Percentiles rank a stretch among this genome's conserved stretches.
These are phyloP conservation scores for Hymenotorrendiella dingleyae DNA, from an alignment of 2,329 filamentous ascomycete species.

Conservation along the genomic window DNA sequence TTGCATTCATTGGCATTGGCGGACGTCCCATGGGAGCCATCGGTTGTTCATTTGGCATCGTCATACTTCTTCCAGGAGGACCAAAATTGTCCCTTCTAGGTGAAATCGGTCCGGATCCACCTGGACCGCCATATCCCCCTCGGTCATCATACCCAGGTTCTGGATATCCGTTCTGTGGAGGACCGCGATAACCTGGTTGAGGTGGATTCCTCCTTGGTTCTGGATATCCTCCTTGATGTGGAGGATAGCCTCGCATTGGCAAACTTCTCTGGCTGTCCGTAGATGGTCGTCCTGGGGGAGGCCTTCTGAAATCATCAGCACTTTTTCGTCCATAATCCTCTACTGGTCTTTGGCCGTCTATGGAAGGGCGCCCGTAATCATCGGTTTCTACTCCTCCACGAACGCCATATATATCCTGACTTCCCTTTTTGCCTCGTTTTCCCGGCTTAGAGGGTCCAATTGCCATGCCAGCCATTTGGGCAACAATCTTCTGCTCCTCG, in stretches of 20 bases:
- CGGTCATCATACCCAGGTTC: conserved; percentile 24
- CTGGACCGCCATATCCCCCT: conserved; percentile 20
- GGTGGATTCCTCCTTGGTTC: conserved; percentile 20
- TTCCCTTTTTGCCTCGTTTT: conserved; percentile 23
- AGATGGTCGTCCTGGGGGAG: conserved; percentile 18
- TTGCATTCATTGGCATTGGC: conserved; percentile 18
- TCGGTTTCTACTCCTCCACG: conserved; percentile 15
- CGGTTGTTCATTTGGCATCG: conserved; percentile 48
- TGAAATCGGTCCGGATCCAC: conserved; percentile 12
- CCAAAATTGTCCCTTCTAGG: conserved; percentile 39
- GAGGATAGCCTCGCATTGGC: conserved; percentile 20
- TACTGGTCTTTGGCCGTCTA: conserved; percentile 13
- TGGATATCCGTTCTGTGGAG: conserved; percentile 24
- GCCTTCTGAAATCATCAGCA: conserved; percentile 14
- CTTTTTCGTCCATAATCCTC: conserved; percentile 15
- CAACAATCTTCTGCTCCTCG: conserved; percentile 32
- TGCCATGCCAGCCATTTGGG: conserved; percentile 28
- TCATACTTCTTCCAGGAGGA: conserved; percentile 53
- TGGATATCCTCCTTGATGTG: conserved; percentile 21
- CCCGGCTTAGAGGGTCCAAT: conserved; percentile 15
- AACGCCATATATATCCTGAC: conserved; percentile 11
- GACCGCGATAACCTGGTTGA: conserved; percentile 11
- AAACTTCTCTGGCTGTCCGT: conserved; percentile 22
- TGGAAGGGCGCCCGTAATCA: conserved; percentile 24
- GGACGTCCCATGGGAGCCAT: conserved; percentile 34